A percentile compares a stretch with the other conserved stretches of the same genome.
These are phyloP conservation scores for Backusella tuberculispora DNA, from an alignment of 192 early-diverging fungal species.

Conservation along the genomic window DNA sequence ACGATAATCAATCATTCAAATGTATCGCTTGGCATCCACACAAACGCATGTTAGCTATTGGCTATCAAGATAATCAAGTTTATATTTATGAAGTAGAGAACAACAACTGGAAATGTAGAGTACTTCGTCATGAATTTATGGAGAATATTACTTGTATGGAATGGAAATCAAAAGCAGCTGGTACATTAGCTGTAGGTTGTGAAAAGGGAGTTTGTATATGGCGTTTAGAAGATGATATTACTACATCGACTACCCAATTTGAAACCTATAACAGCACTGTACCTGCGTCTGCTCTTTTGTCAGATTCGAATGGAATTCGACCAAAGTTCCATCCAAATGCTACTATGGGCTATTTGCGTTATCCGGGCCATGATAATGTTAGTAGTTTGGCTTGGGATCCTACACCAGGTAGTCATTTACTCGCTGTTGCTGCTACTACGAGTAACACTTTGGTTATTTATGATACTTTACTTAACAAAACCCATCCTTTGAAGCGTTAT, in stretches of 20 bases:
- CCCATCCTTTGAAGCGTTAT: slow-evolving; percentile 38
- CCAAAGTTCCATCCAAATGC: slow-evolving; percentile 29
- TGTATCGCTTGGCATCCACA: slow-evolving; percentile 81
- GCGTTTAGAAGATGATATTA: slow-evolving; percentile 25
- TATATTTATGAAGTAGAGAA: slow-evolving; percentile 71
- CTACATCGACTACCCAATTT: neutral
- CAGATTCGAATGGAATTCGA: neutral
- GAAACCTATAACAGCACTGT: neutral
- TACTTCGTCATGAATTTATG: slow-evolving; percentile 47
- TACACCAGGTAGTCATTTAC: slow-evolving; percentile 49
- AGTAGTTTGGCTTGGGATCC: slow-evolving; percentile 53
- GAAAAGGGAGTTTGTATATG: slow-evolving; percentile 57
- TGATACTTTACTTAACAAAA: slow-evolving; percentile 44
- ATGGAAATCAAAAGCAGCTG: slow-evolving; percentile 47
- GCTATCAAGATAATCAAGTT: slow-evolving; percentile 65
- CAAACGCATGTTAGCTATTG: slow-evolving; percentile 68
- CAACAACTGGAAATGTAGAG: slow-evolving; percentile 50
- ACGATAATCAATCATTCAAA: slow-evolving; percentile 39
- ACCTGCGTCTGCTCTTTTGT: neutral
- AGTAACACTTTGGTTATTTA: slow-evolving; percentile 47
- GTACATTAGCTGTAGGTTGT: slow-evolving; percentile 52
- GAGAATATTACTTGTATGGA: slow-evolving; percentile 53
- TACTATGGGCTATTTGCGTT: slow-evolving; percentile 47
- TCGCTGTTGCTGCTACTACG: slow-evolving; percentile 45
- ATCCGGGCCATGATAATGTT: slow-evolving; percentile 42